Conservation (phyloP, 176 grass and related monocot genomes). For the Oryza glumipatula region DNA sequence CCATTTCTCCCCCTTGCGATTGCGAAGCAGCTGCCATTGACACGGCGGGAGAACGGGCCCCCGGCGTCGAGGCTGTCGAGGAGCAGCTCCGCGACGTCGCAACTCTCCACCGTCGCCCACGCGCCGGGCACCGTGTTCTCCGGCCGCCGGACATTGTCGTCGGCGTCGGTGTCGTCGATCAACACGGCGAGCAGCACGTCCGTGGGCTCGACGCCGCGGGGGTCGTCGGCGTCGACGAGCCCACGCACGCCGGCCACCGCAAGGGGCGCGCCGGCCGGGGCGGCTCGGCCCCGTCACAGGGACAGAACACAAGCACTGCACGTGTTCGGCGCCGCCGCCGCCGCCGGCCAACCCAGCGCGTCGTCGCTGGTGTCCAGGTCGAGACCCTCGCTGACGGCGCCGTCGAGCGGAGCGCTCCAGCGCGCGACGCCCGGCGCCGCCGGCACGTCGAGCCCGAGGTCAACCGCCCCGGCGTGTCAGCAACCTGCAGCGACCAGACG, state of each 20-base stretch:
- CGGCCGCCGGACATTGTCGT: conserved; percentile 10
- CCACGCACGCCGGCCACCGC: conserved; percentile 14
- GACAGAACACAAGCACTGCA: background rate
- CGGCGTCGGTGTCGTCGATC: conserved; percentile 33
- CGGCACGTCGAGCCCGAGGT: conserved; percentile 3
- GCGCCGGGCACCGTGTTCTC: background rate
- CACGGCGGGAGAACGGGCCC: background rate
- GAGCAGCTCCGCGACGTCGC: conserved; percentile 10
- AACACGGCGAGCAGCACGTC: conserved; percentile 9
- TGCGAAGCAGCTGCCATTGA: conserved; percentile 4
- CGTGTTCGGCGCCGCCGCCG: background rate
- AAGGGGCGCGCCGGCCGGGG: background rate
- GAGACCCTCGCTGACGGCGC: background rate
- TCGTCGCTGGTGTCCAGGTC: background rate
- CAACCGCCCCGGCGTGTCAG: conserved; percentile 5
- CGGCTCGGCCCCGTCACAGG: background rate
- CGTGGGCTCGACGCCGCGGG: background rate
- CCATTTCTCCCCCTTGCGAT: background rate
- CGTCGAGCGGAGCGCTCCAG: background rate
- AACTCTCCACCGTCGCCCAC: background rate
- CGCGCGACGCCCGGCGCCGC: background rate
- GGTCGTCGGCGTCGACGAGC: background rate
- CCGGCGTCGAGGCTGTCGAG: conserved; percentile 27
- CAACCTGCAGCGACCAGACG: conserved; percentile 1
- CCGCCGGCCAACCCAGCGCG: background rate